Evolutionary conservation across 805 yeast genomes (phyloP), one percentile per base, ranked within the genome.

Genomic region (Candida ficus): DNA sequence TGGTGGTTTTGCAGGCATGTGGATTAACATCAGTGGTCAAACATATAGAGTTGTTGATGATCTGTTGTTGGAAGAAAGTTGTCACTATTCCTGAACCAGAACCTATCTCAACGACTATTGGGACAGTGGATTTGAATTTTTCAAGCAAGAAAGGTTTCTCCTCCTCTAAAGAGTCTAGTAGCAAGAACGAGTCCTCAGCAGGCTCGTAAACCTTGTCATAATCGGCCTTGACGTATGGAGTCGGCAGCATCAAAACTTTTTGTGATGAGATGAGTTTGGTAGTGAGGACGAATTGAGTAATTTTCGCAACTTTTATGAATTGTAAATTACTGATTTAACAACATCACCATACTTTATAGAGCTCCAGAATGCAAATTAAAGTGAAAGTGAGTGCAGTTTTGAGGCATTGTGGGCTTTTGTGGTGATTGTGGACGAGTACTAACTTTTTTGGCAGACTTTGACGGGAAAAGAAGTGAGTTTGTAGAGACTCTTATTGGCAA

Each of bases 1-100:
- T 16, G 0, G 79, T 69, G 1, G 83, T 65, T 22, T 54, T 49
- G 45, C 95, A 78, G 1, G 96, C 93, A 57, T 78, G 75, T 0
- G 89, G 85, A 49, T 83, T 91, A 35, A 93, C 56, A 60, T 93
- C 99, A 0, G 93, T 76, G 3, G 95, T 80, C 8, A 88, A 43
- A 46, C 69, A 76, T 0, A 80, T 44, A 0, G 79, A 75, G 7
- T 63, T 44, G 1, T 77, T 80, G n/a, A 74, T 37, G 2, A 89
- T 70, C 41, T 75, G 56, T 44, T 73, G 67, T 46, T 78, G 79
- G 33, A 88, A 52, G 57, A 93, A 93, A 0, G 96, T 74, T 0
- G 95, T 72, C 1, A 91, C 84, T 12, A 93, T 72, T 2, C 99
- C 99, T 1, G 96, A 80, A 0, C 99, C 99, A 3, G 90, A 75